phyloP scores from a whole-genome alignment of 192 early-diverging fungal species.

The Funneliformis geosporum region DNA sequence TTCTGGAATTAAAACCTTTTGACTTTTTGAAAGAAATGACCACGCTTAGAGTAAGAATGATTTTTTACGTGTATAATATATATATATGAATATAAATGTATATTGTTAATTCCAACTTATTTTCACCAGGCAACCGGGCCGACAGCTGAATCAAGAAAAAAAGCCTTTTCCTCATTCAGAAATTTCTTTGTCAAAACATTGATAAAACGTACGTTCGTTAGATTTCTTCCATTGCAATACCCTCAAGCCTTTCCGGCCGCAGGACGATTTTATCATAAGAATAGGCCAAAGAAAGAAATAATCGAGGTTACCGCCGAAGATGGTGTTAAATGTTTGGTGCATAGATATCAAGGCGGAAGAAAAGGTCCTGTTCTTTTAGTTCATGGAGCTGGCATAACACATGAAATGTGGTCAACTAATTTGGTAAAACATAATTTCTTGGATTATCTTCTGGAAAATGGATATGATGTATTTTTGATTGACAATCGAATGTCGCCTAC shows the following conservation, averaged over 20 bases:
- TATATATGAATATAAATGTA: background rate
- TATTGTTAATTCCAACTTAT: background rate
- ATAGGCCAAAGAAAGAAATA: constrained; percentile 17
- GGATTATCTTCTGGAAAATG: constrained; percentile 44
- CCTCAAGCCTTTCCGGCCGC: background rate
- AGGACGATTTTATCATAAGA: constrained; percentile 31
- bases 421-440: constrained; percentile 44
- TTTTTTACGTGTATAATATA: constrained; percentile 6
- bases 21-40: constrained; percentile 41
- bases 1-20: constrained; percentile 29
- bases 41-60: constrained; percentile 31
- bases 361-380: constrained; percentile 46
- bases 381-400: constrained; percentile 44
- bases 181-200: constrained; percentile 30
- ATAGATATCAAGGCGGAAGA: constrained; percentile 40
- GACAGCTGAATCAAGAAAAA: constrained; percentile 25
- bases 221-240: constrained; percentile 43
- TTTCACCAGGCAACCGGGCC: constrained; percentile 28
- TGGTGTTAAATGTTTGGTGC: constrained; percentile 37
- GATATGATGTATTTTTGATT: constrained; percentile 48
- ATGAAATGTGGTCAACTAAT: constrained; percentile 43
- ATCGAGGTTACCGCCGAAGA: constrained; percentile 40
- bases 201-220: constrained; percentile 36
- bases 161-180: constrained; percentile 31
- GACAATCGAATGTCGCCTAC: constrained; percentile 43